A percentile compares a stretch with the other conserved stretches of the same genome.
Evolutionary conservation across 106 monocot genomes (phyloP).

Genomic region (Allium fistulosum): DNA sequence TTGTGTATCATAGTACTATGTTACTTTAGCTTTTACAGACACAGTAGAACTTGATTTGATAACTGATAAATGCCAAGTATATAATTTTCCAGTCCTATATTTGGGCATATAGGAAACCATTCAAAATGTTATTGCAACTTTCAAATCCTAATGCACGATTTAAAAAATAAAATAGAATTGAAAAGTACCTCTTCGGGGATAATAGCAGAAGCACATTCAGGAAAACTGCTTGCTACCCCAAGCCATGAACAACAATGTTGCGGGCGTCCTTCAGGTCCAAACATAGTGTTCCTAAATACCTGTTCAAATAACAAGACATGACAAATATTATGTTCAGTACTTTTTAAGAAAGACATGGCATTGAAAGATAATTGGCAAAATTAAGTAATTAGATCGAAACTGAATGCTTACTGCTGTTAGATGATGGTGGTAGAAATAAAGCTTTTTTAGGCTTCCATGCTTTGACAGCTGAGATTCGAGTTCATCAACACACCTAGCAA

Average conservation of each 20-base stretch:
- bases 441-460: constrained; percentile 91
- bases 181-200: constrained; percentile 79
- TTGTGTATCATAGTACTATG: no score
- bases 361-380: no score
- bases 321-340: no score
- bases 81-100: no score
- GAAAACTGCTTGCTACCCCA: constrained; percentile 93
- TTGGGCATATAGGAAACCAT: no score
- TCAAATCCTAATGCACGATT: background rate
- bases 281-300: constrained; percentile 99
- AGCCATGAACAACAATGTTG: constrained; percentile 99
- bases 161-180: background rate
- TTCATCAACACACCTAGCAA: constrained; percentile 93
- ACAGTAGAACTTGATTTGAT: no score
- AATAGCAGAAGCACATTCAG: constrained; percentile 74
- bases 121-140: no score
- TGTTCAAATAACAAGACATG: constrained; percentile 19
- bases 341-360: no score
- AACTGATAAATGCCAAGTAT: no score
- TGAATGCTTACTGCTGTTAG: constrained; percentile 70
- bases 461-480: constrained; percentile 71
- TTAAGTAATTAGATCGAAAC: no score
- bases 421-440: constrained; percentile 92
- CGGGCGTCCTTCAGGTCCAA: constrained; percentile 96
- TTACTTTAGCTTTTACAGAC: no score